phyloP scores from a whole-genome alignment of 2,329 filamentous ascomycete species.

The Alternaria arborescens region DNA sequence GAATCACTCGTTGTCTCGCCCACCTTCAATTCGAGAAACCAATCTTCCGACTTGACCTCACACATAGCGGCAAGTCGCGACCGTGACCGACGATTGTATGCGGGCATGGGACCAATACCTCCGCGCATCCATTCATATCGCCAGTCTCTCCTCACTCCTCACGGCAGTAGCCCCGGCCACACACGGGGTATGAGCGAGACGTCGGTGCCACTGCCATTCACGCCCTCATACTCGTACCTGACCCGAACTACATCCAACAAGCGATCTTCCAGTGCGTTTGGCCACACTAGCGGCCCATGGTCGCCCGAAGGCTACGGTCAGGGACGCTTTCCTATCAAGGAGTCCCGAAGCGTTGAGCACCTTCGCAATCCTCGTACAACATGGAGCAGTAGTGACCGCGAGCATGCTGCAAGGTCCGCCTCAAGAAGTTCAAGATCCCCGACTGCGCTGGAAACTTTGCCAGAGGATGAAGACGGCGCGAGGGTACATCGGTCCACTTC shows the following conservation, averaged over 20 bases:
- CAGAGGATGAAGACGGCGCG: constrained; percentile 49
- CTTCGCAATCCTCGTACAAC: constrained; percentile 47
- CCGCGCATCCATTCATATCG: constrained; percentile 43
- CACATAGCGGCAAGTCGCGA: constrained; percentile 48
- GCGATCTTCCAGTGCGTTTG: constrained; percentile 52
- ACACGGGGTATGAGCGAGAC: constrained; percentile 54
- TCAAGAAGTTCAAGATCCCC: constrained; percentile 52
- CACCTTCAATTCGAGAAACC: constrained; percentile 56
- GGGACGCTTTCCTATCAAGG: constrained; percentile 48
- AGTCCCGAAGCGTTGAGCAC: constrained; percentile 52
- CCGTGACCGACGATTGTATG: constrained; percentile 47
- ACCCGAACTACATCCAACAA: constrained; percentile 40
- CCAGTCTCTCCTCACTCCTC: constrained; percentile 44
- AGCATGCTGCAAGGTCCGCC: constrained; percentile 44
- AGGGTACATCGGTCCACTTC: constrained; percentile 71
- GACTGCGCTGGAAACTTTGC: constrained; percentile 52
- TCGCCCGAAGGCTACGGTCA: constrained; percentile 47
- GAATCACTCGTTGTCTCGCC: constrained; percentile 68
- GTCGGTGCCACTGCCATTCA: constrained; percentile 46
- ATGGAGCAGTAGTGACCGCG: constrained; percentile 35
- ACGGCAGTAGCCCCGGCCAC: constrained; percentile 47
- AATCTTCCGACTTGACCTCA: constrained; percentile 42
- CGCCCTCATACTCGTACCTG: constrained; percentile 41
- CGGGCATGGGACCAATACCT: constrained; percentile 48
- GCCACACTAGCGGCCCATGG: constrained; percentile 49